These are phyloP conservation scores for Gardenia jasminoides DNA, from an alignment of 257 asterid genomes.

Conservation along the genomic window DNA sequence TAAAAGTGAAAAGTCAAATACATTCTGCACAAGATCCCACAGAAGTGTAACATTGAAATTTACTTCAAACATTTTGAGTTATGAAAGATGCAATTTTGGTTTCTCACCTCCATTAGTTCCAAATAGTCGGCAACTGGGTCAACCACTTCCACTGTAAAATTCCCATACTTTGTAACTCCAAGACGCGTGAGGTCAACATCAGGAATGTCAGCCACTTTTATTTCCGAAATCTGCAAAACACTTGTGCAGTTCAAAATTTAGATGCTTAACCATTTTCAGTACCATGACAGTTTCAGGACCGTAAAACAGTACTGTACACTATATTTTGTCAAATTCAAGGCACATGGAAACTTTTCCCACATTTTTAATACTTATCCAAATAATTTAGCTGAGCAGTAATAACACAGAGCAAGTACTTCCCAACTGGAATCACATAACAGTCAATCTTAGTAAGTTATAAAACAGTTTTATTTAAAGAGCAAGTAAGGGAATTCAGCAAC, in stretches of 20 bases:
- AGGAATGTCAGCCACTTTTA: constrained; percentile 74
- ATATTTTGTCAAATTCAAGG: neutral
- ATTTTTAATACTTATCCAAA: neutral
- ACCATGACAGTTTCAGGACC: neutral
- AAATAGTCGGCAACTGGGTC: constrained; percentile 92
- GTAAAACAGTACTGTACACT: neutral
- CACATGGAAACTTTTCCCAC: neutral
- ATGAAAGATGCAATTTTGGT: constrained; percentile 1
- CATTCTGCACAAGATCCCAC: constrained; percentile 58
- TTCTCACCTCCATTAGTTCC: constrained; percentile 93
- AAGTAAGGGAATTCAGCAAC: neutral
- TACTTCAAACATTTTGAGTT: neutral
- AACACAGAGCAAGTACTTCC: neutral
- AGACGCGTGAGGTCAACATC: constrained; percentile 73
- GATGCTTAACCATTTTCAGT: constrained; percentile 9
- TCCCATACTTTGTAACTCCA: constrained; percentile 60
- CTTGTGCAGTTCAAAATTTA: constrained; percentile 28
- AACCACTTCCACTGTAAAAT: constrained; percentile 77
- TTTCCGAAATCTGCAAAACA: constrained; percentile 76
- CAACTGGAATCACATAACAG: neutral
- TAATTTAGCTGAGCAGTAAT: neutral
- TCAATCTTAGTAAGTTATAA: neutral
- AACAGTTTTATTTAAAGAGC: neutral
- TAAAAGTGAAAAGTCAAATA: constrained; percentile 86
- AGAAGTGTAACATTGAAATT: constrained; percentile 13